Conservation (phyloP, 1,284 basidiomycete genomes). For the Pseudozyma tsukubaensis region DNA sequence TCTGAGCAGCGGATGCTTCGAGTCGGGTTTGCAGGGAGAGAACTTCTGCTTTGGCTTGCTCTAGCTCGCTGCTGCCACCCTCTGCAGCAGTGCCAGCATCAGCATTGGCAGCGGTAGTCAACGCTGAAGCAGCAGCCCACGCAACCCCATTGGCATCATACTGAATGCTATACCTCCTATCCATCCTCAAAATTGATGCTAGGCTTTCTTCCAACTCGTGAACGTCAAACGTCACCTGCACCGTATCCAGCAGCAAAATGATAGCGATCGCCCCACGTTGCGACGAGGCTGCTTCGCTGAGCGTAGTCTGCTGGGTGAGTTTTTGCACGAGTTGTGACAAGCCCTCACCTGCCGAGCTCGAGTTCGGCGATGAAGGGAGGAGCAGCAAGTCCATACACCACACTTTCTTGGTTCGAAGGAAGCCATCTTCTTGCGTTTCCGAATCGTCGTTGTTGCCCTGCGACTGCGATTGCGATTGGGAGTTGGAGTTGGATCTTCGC, state of each 20-base stretch:
- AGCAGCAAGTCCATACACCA: slow-evolving; percentile 45
- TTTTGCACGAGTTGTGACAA: slow-evolving; percentile 15
- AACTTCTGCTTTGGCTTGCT: slow-evolving; percentile 1
- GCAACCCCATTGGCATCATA: slow-evolving; percentile 31
- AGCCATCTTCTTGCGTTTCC: slow-evolving; percentile 47
- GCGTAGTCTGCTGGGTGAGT: slow-evolving; percentile 8
- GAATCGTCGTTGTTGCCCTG: slow-evolving; percentile 28
- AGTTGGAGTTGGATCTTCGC: not conserved
- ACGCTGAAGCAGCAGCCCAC: slow-evolving; percentile 6
- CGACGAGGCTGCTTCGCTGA: not conserved
- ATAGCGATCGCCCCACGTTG: slow-evolving; percentile 7
- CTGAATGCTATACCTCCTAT: slow-evolving; percentile 19
- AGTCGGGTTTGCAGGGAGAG: slow-evolving; percentile 1
- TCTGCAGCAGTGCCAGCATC: not conserved
- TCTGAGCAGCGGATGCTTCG: slow-evolving; percentile 6
- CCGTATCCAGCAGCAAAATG: slow-evolving; percentile 32
- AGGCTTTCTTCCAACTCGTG: slow-evolving; percentile 43
- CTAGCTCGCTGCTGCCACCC: slow-evolving; percentile 5
- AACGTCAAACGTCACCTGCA: slow-evolving; percentile 33
- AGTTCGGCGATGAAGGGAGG: slow-evolving; percentile 4
- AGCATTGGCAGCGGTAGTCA: not conserved
- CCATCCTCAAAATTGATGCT: slow-evolving; percentile 13
- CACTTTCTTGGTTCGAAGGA: slow-evolving; percentile 32
- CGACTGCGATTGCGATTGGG: slow-evolving; percentile 24
- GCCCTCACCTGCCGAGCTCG: not conserved